Conservation (phyloP, 192 early-diverging fungal species). For the Coemansia sp. region DNA sequence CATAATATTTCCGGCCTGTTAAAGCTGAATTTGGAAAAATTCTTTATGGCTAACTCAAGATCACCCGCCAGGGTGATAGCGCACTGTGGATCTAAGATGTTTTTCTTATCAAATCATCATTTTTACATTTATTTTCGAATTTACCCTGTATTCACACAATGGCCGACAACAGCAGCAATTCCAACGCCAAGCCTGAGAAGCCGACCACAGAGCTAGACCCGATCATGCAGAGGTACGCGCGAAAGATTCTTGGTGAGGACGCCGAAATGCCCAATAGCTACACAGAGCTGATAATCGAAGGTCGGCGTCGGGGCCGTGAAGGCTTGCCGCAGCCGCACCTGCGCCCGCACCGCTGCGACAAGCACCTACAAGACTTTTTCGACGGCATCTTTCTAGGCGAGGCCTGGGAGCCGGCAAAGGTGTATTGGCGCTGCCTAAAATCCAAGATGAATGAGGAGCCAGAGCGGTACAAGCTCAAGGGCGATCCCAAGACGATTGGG, state of each 20-base stretch:
- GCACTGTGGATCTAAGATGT: constrained; percentile 20
- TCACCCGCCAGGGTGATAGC: no score
- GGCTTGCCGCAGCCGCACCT: constrained; percentile 46
- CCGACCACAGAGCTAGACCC: constrained; percentile 14
- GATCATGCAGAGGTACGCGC: constrained; percentile 34
- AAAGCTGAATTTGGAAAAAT: no score
- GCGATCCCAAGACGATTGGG: constrained; percentile 14
- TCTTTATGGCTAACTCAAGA: no score
- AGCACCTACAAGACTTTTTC: constrained; percentile 48
- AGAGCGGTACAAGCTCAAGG: constrained; percentile 38
- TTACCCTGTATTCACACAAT: not conserved
- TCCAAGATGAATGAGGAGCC: constrained; percentile 49
- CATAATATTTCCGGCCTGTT: no score
- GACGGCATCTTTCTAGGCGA: constrained; percentile 42
- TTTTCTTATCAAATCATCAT: not conserved
- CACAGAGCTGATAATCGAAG: constrained; percentile 33
- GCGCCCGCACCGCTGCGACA: constrained; percentile 45
- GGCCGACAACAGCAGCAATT: not conserved
- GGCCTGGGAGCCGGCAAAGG: constrained; percentile 24
- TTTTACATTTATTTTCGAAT: not conserved
- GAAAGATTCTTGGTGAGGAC: constrained; percentile 43
- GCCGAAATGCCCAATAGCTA: constrained; percentile 39
- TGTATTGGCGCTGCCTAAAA: constrained; percentile 40
- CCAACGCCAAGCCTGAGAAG: not conserved
- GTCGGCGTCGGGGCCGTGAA: constrained; percentile 37